Conservation (phyloP, 2,329 filamentous ascomycete genomes). For the Aspergillus felis region DNA sequence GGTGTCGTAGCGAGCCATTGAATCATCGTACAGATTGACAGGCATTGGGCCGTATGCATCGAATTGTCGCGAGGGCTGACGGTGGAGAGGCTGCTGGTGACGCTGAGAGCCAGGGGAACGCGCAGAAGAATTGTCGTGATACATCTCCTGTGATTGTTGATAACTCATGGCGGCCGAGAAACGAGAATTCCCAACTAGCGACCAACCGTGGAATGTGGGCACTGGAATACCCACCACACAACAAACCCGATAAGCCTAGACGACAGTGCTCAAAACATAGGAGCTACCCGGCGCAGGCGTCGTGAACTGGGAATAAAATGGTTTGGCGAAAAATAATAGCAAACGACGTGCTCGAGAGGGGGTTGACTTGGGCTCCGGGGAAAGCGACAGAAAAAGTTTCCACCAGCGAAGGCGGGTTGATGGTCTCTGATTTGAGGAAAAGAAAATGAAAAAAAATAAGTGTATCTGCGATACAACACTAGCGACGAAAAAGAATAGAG, state of each 20-base stretch:
- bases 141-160: slow-evolving; percentile 48
- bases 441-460: slow-evolving; percentile 11
- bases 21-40: slow-evolving; percentile 68
- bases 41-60: slow-evolving; percentile 68
- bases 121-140: slow-evolving; percentile 67
- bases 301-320: neutral
- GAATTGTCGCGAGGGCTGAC: slow-evolving; percentile 72
- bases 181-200: slow-evolving; percentile 21
- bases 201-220: slow-evolving; percentile 29
- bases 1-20: slow-evolving; percentile 55
- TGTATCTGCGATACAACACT: slow-evolving; percentile 4
- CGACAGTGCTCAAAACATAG: slow-evolving; percentile 30
- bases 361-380: neutral
- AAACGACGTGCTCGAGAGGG: slow-evolving; percentile 8
- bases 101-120: slow-evolving; percentile 73
- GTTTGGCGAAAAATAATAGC: slow-evolving; percentile 3
- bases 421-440: slow-evolving; percentile 3
- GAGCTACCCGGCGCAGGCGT: slow-evolving; percentile 19
- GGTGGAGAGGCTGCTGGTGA: slow-evolving; percentile 60
- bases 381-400: slow-evolving; percentile 3
- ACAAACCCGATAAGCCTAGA: slow-evolving; percentile 17
- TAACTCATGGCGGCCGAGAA: slow-evolving; percentile 31
- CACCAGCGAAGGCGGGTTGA: slow-evolving; percentile 1
- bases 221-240: slow-evolving; percentile 27
- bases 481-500: slow-evolving; percentile 7